Base-by-base conservation (phyloP, 2,329 filamentous ascomycete species). In the Graphilbum sp. region DNA sequence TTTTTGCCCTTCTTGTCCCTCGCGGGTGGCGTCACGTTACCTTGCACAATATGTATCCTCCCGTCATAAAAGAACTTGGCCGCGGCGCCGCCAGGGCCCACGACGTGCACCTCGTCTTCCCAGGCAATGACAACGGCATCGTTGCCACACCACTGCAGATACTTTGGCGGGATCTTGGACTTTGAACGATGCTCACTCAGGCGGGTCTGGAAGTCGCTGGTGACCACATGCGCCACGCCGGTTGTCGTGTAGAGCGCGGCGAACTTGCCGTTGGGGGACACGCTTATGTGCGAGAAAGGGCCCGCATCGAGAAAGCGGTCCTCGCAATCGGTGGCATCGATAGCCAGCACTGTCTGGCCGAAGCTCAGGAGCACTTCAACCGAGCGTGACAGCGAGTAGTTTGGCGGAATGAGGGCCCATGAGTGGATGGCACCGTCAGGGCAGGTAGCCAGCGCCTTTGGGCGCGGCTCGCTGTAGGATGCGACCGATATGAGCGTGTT, bases 81-180 rank as follows among this genome's bases (percentile, higher is more conserved):
- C 5, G 80, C 76, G 10, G 80, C 72, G 32, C 84, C 84, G 29
- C 78, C 80, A 0, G 86, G 85, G 0, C 88, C 90, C 43, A 98
- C 80, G 21, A 98, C 69, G 52, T 95, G 90, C 4, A 98, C 79
- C 56, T 98, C 90, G 52, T 98, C 90, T 52, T 96, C 90, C 90
- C 90, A 98, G 0, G 87, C 87, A 49, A 98, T 75, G 21, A 94
- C 74, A 4, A 90, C 81, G 13, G 87, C 85, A 56, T 96, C 88
- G 50, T 90, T 88, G 5, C 90, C 90, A 55, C 90, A 98, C 90
- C 90, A 98, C 50, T 90, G 79, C 43, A 98, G 69, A 45, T 90
- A 84, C 49, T 84, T 80, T 4, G 90, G 90, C 2, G 79, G 69
- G 5, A 85, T 93, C 54, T 79, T 80, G 10, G 84, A 87, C 47